Evolutionary conservation across 2,329 filamentous ascomycete species (phyloP), one percentile per base, ranked within the genome.

Genomic region (Lasiodiplodia sp.): DNA sequence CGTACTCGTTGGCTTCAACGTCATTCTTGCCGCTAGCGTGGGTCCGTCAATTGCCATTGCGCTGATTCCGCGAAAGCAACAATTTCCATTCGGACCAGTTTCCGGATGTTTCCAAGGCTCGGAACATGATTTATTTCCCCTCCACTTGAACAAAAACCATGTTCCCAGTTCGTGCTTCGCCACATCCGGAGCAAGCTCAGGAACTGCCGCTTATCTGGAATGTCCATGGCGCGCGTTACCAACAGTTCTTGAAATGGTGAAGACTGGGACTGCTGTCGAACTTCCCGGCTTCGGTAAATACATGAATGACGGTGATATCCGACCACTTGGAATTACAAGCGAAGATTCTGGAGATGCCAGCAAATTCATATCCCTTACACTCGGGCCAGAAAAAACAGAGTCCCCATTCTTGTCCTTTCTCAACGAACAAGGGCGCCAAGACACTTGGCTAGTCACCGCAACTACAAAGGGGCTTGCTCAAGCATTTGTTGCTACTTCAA

Each of bases 31-130:
- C 5, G 47, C 49, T 21, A 34, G 25, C 3, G 49, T 55, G 8
- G 62, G 62, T 2, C 62, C 62, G 6, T 37, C 62, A 1, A 65
- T 65, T n/a, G 62, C 62, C 8, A 55, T 52, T 10, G 18, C 18
- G 12, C 49, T 65, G 2, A 65, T 65, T 23, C 62, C 58, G 1
- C 47, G 14, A 21, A 52, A 28, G 2, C 47, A 65, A 11, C 2
- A 2, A 6, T 52, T 53, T 16, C 21, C 28, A 34, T 25, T 40
- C 2, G 62, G 47, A 11, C 25, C 25, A 31, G 28, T 28, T 12
- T 18, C n/a, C 1, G 11, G 11, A 5, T 60, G 56, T 37, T n/a
- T 60, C 3, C 2, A 60, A 18, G 56, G 34, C n/a, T 10, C 16
- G 10, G 44, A 64, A 25, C 1, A 49, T 3, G 47, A 47, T 14